phyloP scores from a whole-genome alignment of 352 stramenopile genomes.

The Phytophthora kernoviae region DNA sequence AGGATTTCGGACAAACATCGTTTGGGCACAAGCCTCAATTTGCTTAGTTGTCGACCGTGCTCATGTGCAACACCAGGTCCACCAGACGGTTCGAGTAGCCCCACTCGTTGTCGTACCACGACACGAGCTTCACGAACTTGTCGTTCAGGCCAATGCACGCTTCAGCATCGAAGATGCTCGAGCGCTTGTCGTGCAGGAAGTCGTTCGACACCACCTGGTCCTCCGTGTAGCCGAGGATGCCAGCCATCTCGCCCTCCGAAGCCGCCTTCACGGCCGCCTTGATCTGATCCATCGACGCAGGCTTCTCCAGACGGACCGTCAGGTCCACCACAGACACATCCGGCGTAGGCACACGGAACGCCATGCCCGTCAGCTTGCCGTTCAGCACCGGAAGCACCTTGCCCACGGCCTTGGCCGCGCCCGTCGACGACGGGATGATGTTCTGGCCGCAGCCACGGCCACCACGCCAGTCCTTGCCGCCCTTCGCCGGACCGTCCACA shows the following conservation, averaged over 20 bases:
- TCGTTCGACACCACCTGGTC: slow-evolving; percentile 97
- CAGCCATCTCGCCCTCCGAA: slow-evolving; percentile 93
- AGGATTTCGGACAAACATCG: background rate
- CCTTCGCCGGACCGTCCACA: slow-evolving; percentile 96
- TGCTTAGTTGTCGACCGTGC: slow-evolving; percentile 48
- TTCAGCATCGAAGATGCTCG: slow-evolving; percentile 34
- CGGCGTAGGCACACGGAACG: slow-evolving; percentile 90
- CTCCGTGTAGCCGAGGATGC: slow-evolving; percentile 98
- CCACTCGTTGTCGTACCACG: slow-evolving; percentile 99
- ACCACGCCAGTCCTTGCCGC: slow-evolving; percentile 96
- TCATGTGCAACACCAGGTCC: slow-evolving; percentile 97
- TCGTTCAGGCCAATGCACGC: slow-evolving; percentile 87
- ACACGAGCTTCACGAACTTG: slow-evolving; percentile 99
- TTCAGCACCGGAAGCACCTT: slow-evolving; percentile 90
- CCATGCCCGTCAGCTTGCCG: slow-evolving; percentile 93
- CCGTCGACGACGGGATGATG: slow-evolving; percentile 98
- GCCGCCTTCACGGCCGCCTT: slow-evolving; percentile 95
- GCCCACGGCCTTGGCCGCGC: slow-evolving; percentile 90
- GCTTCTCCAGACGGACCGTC: slow-evolving; percentile 79
- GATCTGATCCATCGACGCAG: slow-evolving; percentile 98
- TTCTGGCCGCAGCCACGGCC: slow-evolving; percentile 97
- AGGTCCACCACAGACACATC: slow-evolving; percentile 92
- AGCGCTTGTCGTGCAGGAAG: slow-evolving; percentile 94
- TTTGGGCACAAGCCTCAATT: slow-evolving; percentile 3
- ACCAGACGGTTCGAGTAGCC: slow-evolving; percentile 97